These are phyloP conservation scores for Xylariaceae sp. DNA, from an alignment of 2,329 filamentous ascomycete genomes.

Conservation along the genomic window DNA sequence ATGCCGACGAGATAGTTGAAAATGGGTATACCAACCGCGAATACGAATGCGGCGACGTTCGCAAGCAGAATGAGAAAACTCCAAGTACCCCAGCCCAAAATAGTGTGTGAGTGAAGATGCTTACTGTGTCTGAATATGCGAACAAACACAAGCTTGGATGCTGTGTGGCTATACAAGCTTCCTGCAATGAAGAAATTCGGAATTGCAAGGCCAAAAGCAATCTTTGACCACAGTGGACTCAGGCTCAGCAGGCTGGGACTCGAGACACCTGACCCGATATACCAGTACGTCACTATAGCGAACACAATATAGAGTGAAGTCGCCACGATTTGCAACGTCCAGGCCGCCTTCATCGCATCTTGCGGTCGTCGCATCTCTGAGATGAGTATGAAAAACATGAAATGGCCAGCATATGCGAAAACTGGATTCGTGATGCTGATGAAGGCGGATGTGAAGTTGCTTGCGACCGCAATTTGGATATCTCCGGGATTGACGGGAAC, in stretches of 20 bases:
- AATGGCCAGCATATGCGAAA: conserved; percentile 58
- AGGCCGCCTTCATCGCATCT: conserved; percentile 58
- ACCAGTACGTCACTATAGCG: conserved; percentile 56
- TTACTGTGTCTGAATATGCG: conserved; percentile 52
- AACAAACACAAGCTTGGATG: conserved; percentile 57
- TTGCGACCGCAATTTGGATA: conserved; percentile 46
- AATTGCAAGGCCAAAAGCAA: conserved; percentile 56
- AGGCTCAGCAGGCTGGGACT: conserved; percentile 56
- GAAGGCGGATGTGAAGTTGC: conserved; percentile 51
- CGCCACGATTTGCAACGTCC: conserved; percentile 54
- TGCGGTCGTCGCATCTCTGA: conserved; percentile 58
- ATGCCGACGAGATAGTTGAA: conserved; percentile 61
- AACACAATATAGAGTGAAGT: conserved; percentile 58
- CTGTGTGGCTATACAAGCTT: conserved; percentile 56
- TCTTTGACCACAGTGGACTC: conserved; percentile 53
- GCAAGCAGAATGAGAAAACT: conserved; percentile 50
- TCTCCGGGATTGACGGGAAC: conserved; percentile 46
- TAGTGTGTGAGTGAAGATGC: conserved; percentile 55
- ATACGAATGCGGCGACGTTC: conserved; percentile 51
- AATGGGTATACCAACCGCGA: conserved; percentile 56
- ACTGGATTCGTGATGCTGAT: conserved; percentile 57
- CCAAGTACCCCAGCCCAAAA: conserved; percentile 55
- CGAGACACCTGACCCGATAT: conserved; percentile 51
- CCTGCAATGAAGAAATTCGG: conserved; percentile 58
- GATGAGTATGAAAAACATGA: conserved; percentile 61